A percentile compares a stretch with the other conserved stretches of the same genome.
phyloP scores from a whole-genome alignment of 805 yeast species.

The Wickerhamiella brachini region DNA sequence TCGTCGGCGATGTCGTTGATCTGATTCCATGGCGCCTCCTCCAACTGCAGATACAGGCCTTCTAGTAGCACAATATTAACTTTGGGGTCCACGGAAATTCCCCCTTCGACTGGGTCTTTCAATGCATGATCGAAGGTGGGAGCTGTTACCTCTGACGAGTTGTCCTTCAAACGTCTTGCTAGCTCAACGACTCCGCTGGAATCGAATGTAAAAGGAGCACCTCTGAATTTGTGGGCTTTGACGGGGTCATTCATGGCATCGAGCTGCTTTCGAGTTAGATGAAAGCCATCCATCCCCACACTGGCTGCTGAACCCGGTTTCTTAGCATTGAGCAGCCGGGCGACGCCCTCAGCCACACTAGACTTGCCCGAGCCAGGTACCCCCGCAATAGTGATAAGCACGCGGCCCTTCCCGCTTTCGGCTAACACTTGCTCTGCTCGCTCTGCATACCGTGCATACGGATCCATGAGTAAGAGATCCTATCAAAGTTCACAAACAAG shows the following conservation, averaged over 20 bases:
- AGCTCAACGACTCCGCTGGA: conserved; percentile 32
- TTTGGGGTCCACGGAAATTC: conserved; percentile 31
- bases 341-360: conserved; percentile 41
- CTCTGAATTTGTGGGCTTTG: conserved; percentile 51
- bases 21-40: conserved; percentile 44
- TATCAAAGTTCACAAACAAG: too few species aligned
- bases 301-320: conserved; percentile 14
- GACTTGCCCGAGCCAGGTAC: conserved; percentile 82
- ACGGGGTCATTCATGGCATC: conserved; percentile 39
- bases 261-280: conserved; percentile 38
- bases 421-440: background rate
- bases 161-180: conserved; percentile 20
- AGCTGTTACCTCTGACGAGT: conserved; percentile 14
- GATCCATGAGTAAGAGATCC: background rate
- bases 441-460: background rate
- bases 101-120: conserved; percentile 53
- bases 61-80: conserved; percentile 53
- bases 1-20: conserved; percentile 30
- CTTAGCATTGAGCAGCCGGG: conserved; percentile 26
- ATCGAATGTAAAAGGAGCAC: conserved; percentile 81
- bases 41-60: conserved; percentile 57
- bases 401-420: conserved; percentile 21
- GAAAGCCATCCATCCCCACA: conserved; percentile 73
- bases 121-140: conserved; percentile 65
- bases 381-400: conserved; percentile 52